phyloP scores from a whole-genome alignment of 139 green algal species.

The Closterium sp. region DNA sequence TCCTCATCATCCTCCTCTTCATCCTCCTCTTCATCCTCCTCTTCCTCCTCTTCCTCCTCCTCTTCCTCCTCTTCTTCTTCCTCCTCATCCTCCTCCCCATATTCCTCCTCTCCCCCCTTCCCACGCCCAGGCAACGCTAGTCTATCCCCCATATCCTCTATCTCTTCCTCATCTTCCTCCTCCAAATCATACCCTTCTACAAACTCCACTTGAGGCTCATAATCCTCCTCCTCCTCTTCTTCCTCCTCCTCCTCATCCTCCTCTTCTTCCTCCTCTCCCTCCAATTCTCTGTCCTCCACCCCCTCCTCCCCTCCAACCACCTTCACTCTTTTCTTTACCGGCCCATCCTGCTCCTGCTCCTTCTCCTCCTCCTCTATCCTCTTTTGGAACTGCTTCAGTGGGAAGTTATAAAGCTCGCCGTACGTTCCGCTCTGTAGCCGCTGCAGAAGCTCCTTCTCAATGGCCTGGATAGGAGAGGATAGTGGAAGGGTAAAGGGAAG shows the following conservation, averaged over 20 bases:
- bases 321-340: conserved; percentile 61
- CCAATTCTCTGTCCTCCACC: neutral
- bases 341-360: conserved; percentile 62
- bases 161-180: neutral
- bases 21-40: neutral
- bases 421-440: conserved; percentile 94
- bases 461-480: conserved; percentile 23
- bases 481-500: neutral
- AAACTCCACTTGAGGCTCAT: neutral
- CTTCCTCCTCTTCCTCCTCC: neutral
- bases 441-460: conserved; percentile 77
- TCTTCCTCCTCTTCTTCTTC: neutral
- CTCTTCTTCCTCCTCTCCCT: neutral
- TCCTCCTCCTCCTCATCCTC: neutral
- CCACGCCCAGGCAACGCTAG: neutral
- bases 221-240: neutral
- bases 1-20: neutral
- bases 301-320: conserved; percentile 2
- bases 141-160: neutral
- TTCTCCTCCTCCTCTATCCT: conserved; percentile 56
- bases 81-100: neutral
- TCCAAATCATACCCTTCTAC: neutral
- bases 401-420: conserved; percentile 99
- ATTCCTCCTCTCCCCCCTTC: neutral
- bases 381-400: conserved; percentile 83